Evolutionary conservation across 2,329 filamentous ascomycete genomes (phyloP), one percentile per base, ranked within the genome.

Genomic region (Elsinoe arachidis): DNA sequence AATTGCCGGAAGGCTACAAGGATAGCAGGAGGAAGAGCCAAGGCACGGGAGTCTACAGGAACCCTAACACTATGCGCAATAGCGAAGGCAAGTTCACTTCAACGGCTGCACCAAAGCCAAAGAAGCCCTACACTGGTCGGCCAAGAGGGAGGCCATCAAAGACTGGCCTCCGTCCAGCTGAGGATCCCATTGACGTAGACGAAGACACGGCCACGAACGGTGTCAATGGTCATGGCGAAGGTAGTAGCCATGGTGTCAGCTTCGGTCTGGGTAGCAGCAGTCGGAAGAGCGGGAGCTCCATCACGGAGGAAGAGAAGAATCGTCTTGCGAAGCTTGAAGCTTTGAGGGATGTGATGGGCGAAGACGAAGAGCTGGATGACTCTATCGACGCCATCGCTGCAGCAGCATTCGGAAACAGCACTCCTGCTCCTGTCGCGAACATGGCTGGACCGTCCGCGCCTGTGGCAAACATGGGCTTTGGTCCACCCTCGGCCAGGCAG

Each of bases 1-100:
- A 75, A 58, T 65, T 78, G 0, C 74, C 75, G 1, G 62, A 68
- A 5, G 65, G 74, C 49, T 74, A 71, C 59, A 69, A 68, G 43
- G 73, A 75, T 35, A 67, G 72, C 12, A 56, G 56, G 37, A 43
- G 23, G 10, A 46, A 49, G 12, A 58, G 55, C 39, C 21, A 44
- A 41, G 34, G 44, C 33, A 43, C 5, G 11, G 35, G 35, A 15
- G 2, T 33, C 5, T 5, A 11, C 23, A 17, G 61, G 64, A 17
- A 60, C 66, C n/a, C 63, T 68, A 57, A 65, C 64, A 43, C 60
- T 63, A 38, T 66, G 37, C 65, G 57, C 65, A n/a, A 57, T 19
- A 37, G 19, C 14, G 10, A 57, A 17, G 37, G 41, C 23, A 43
- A 55, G 43, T 43, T 26, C 11, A 15, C 26, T 7, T 30, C 26